Base-by-base conservation (phyloP, 345 rosid genomes). In the Murraya paniculata region DNA sequence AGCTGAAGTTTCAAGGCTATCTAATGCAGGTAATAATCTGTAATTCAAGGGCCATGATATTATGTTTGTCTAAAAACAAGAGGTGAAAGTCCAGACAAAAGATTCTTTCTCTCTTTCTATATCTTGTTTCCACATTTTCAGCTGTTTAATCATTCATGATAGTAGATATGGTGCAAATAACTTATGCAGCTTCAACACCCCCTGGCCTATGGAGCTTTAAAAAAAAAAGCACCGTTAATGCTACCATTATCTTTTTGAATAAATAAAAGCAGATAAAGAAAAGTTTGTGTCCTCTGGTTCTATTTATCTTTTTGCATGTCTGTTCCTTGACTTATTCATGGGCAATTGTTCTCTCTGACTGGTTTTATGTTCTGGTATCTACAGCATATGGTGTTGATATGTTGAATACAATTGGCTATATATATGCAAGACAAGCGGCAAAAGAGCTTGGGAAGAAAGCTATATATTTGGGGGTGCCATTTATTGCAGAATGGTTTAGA, bases 401-500 rank as follows among this genome's bases (percentile, higher is more conserved):
- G 97, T 77, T 96, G 88, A 92, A 91, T 86, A 94, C 99, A 76
- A 91, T 91, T 78, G 99, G 98, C 50, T 96, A 94, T 73, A 92
- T 96, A 65, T 96, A 96, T 81, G 92, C 77, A 78, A 89, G 99
- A 80, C 98, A 94, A 84, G 96, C 97, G 9, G 98, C 99, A 13
- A 93, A 91, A 86, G 99, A 96, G 86, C 98, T 96, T 57, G 98
- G 99, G 66, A 95, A 93, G 84, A 93, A 95, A 82, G 94, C 92
- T 2, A 90, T 86, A 30, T 90, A 88, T 81, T 85, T 95, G 45
- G 98, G 98, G 74, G 90, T 93, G 78, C 99, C 99, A 27, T 96
- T 96, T 27, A 61, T 95, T 73, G 99, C 99, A 14, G 99, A 95
- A 84, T 95, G 99, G 99, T 93, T 95, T 82, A 92, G 99, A 86